phyloP scores from a whole-genome alignment of 2,329 filamentous ascomycete genomes.

The Sporothrix pseudoabietina region DNA sequence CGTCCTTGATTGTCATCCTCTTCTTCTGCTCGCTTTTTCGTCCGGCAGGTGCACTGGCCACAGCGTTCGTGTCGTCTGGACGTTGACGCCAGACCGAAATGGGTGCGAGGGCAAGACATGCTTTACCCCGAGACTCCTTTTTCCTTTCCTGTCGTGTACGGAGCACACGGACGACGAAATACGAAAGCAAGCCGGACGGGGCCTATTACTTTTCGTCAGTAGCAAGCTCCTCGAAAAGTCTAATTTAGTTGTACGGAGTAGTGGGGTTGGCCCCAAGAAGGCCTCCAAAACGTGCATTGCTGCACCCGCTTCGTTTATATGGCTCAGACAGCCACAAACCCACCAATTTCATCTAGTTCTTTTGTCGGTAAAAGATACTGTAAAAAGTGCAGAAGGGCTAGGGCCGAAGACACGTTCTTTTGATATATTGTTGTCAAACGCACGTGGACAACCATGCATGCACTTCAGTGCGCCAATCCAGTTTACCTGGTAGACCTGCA shows the following conservation, averaged over 20 bases:
- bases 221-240: too few species aligned
- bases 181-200: background rate
- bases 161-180: background rate
- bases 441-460: constrained; percentile 14
- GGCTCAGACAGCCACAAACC: background rate
- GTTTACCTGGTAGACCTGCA: background rate
- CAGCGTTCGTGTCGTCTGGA: background rate
- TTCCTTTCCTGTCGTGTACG: background rate
- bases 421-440: background rate
- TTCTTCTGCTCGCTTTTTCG: background rate
- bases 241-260: background rate
- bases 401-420: background rate
- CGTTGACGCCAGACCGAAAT: background rate
- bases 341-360: background rate
- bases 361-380: background rate
- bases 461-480: background rate
- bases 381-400: background rate
- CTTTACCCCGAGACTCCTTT: background rate
- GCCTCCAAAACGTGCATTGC: background rate
- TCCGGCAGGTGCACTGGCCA: background rate
- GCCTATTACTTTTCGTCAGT: background rate
- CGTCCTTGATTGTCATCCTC: background rate
- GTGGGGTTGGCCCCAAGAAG: background rate
- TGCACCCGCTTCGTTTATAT: background rate
- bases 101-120: background rate